These are phyloP conservation scores for Carpinus viminea DNA, from an alignment of 306 rosid species.

Conservation along the genomic window DNA sequence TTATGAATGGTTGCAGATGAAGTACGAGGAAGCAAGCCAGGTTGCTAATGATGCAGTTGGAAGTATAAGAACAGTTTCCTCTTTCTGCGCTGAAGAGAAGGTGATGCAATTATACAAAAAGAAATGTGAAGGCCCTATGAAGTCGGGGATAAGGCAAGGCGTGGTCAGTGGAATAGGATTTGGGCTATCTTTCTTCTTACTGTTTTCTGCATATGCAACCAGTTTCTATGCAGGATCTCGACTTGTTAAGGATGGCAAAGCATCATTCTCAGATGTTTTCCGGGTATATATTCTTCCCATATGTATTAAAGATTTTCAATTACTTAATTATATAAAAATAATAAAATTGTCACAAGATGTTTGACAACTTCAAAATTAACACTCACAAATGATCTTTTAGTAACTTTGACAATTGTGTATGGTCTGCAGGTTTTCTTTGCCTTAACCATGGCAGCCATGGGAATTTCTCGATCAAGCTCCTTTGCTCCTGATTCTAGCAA, in stretches of 20 bases:
- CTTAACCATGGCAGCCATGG: slow-evolving; percentile 36
- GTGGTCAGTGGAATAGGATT: slow-evolving; percentile 51
- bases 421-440: slow-evolving; percentile 50
- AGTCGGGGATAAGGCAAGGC: slow-evolving; percentile 47
- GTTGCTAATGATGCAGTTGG: slow-evolving; percentile 65
- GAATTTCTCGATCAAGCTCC: slow-evolving; percentile 43
- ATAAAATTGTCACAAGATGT: neutral
- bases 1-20: slow-evolving; percentile 33
- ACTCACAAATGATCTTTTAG: neutral
- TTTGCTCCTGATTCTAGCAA: slow-evolving; percentile 43
- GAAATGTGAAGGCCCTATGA: slow-evolving; percentile 60
- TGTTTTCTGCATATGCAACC: slow-evolving; percentile 48
- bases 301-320: neutral
- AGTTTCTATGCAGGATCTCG: slow-evolving; percentile 62
- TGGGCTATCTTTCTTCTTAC: slow-evolving; percentile 55
- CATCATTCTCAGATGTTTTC: slow-evolving; percentile 56
- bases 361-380: neutral
- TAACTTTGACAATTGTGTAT: neutral
- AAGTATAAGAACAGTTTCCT: slow-evolving; percentile 61
- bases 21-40: slow-evolving; percentile 72
- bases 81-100: slow-evolving; percentile 71
- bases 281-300: slow-evolving; percentile 37
- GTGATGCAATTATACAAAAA: slow-evolving; percentile 50
- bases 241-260: slow-evolving; percentile 47
- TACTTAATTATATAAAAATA: no score